phyloP scores from a whole-genome alignment of 2,329 filamentous ascomycete genomes.

The Chrysosporium queenslandicum region DNA sequence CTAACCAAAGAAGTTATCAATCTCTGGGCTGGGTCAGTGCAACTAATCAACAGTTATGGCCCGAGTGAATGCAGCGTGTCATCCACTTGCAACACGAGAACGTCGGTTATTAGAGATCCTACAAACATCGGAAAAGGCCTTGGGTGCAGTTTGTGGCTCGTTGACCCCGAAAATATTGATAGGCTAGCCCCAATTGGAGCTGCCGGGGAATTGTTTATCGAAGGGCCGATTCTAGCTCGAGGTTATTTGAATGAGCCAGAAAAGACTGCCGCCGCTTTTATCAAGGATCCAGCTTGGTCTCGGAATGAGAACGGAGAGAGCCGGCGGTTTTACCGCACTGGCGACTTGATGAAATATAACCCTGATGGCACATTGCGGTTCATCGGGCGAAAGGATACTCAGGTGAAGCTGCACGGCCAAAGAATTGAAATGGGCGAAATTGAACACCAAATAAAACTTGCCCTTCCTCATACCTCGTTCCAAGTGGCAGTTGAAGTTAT shows the following conservation, averaged over 20 bases:
- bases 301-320: background rate
- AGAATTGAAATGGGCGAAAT: slow-evolving; percentile 29
- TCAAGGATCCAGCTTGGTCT: slow-evolving; percentile 40
- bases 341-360: slow-evolving; percentile 27
- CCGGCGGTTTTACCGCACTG: slow-evolving; percentile 23
- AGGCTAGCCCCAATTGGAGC: slow-evolving; percentile 22
- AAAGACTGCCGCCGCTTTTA: slow-evolving; percentile 50
- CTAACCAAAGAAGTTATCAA: slow-evolving; percentile 19
- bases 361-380: slow-evolving; percentile 24
- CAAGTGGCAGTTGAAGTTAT: background rate
- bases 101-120: background rate
- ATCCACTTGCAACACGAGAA: background rate
- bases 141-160: slow-evolving; percentile 27
- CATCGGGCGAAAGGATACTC: slow-evolving; percentile 27
- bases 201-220: slow-evolving; percentile 37
- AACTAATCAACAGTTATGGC: slow-evolving; percentile 32
- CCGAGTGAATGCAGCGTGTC: slow-evolving; percentile 10
- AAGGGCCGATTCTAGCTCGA: slow-evolving; percentile 43
- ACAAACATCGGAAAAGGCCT: slow-evolving; percentile 12
- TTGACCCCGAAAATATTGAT: slow-evolving; percentile 33
- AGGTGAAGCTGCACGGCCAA: slow-evolving; percentile 30
- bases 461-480: background rate
- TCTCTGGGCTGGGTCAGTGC: slow-evolving; percentile 22
- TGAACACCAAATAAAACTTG: slow-evolving; percentile 21
- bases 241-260: slow-evolving; percentile 34